A percentile compares a stretch with the other conserved stretches of the same genome.
Evolutionary conservation across 2,329 filamentous ascomycete genomes (phyloP).

Genomic region (Aspergillus pseudoglaucus): DNA sequence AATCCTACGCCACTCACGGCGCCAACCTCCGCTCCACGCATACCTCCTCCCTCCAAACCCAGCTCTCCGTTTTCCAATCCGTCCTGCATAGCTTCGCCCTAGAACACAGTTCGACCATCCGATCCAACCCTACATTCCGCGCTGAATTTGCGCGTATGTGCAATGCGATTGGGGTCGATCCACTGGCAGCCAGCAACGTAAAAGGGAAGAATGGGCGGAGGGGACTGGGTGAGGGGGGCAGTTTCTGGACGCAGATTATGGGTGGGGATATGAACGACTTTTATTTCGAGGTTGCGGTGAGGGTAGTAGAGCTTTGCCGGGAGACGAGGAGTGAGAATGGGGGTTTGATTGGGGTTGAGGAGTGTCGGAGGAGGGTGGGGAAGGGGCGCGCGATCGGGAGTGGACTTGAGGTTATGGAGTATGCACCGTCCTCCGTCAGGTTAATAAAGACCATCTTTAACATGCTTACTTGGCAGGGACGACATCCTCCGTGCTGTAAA

Average conservation of each 20-base stretch:
- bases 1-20: slow-evolving; percentile 87
- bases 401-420: slow-evolving; percentile 73
- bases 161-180: slow-evolving; percentile 91
- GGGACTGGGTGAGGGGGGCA: slow-evolving; percentile 45
- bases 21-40: slow-evolving; percentile 78
- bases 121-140: slow-evolving; percentile 88
- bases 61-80: slow-evolving; percentile 92
- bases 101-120: slow-evolving; percentile 92
- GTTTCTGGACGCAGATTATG: slow-evolving; percentile 87
- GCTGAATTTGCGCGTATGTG: slow-evolving; percentile 99
- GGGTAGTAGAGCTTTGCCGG: slow-evolving; percentile 86
- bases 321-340: slow-evolving; percentile 85
- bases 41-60: slow-evolving; percentile 78
- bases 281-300: slow-evolving; percentile 95
- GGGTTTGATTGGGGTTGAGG: slow-evolving; percentile 75
- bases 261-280: slow-evolving; percentile 94
- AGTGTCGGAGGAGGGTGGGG: slow-evolving; percentile 70
- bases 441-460: background rate
- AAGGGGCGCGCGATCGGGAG: slow-evolving; percentile 67
- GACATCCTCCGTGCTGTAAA: slow-evolving; percentile 86
- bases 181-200: slow-evolving; percentile 64
- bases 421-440: slow-evolving; percentile 23
- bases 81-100: slow-evolving; percentile 91
- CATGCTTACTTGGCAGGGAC: slow-evolving; percentile 48
- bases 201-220: slow-evolving; percentile 43